phyloP scores from a whole-genome alignment of 2,329 filamentous ascomycete genomes.

The Gyromitra esculenta region DNA sequence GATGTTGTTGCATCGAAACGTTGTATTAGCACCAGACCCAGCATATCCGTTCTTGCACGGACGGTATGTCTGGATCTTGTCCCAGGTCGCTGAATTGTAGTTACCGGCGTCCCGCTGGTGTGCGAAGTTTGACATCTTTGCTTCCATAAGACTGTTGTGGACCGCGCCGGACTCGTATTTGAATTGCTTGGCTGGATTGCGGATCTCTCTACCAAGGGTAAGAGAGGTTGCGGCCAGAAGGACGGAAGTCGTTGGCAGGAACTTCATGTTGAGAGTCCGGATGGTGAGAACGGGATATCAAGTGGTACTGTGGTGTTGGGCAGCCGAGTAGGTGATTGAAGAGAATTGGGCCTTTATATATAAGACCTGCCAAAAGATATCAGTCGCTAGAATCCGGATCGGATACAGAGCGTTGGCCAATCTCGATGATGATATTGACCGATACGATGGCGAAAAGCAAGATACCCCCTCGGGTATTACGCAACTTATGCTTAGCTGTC shows the following conservation, averaged over 20 bases:
- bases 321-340: neutral
- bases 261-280: conserved; percentile 30
- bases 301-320: neutral
- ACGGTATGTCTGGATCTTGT: conserved; percentile 39
- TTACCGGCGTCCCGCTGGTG: conserved; percentile 28
- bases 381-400: neutral
- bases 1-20: conserved; percentile 61
- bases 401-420: neutral
- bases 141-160: conserved; percentile 43
- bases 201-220: conserved; percentile 40
- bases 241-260: conserved; percentile 29
- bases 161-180: conserved; percentile 48
- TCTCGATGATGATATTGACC: conserved; percentile 17
- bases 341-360: conserved; percentile 20
- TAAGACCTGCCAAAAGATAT: neutral
- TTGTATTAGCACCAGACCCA: conserved; percentile 55
- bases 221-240: conserved; percentile 30
- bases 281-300: neutral
- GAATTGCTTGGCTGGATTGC: conserved; percentile 34
- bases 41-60: conserved; percentile 59
- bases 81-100: conserved; percentile 37
- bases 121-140: conserved; percentile 37
- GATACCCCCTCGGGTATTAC: neutral
- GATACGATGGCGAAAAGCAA: conserved; percentile 26
- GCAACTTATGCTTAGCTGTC: neutral